These are phyloP conservation scores for Colletotrichum sp. DNA, from an alignment of 2,329 filamentous ascomycete genomes.

Conservation along the genomic window DNA sequence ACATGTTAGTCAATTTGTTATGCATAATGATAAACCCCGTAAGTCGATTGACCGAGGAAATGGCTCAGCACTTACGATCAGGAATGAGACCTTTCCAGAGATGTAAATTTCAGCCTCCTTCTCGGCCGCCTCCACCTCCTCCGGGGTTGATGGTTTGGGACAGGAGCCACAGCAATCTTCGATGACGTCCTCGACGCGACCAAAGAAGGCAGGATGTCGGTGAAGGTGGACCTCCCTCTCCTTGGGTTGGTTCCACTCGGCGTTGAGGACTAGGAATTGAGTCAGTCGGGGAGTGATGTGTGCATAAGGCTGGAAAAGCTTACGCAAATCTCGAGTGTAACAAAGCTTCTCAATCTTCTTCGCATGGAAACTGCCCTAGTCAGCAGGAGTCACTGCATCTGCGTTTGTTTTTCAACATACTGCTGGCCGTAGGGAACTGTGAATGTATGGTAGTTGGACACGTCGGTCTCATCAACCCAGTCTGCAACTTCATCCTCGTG, in stretches of 20 bases:
- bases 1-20: not conserved
- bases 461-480: slow-evolving; percentile 78
- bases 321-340: slow-evolving; percentile 76
- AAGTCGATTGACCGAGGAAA: not conserved
- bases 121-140: slow-evolving; percentile 74
- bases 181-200: slow-evolving; percentile 74
- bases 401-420: not conserved
- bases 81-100: slow-evolving; percentile 73
- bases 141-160: slow-evolving; percentile 69
- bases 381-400: not conserved
- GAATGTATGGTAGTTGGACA: slow-evolving; percentile 82
- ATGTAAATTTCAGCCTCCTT: slow-evolving; percentile 80
- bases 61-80: slow-evolving; percentile 49
- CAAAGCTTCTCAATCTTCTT: slow-evolving; percentile 81
- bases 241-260: slow-evolving; percentile 82
- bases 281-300: not conserved
- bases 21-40: not conserved
- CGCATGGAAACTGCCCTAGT: slow-evolving; percentile 52
- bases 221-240: slow-evolving; percentile 80
- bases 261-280: slow-evolving; percentile 66
- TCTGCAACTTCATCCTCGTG: slow-evolving; percentile 84
- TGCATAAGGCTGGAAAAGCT: slow-evolving; percentile 16
- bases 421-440: slow-evolving; percentile 70
- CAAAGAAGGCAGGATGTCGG: slow-evolving; percentile 86
- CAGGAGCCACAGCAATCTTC: slow-evolving; percentile 84